Evolutionary conservation across 2,329 filamentous ascomycete genomes (phyloP), one percentile per base, ranked within the genome.

Genomic region (Drechslerella stenobrocha): DNA sequence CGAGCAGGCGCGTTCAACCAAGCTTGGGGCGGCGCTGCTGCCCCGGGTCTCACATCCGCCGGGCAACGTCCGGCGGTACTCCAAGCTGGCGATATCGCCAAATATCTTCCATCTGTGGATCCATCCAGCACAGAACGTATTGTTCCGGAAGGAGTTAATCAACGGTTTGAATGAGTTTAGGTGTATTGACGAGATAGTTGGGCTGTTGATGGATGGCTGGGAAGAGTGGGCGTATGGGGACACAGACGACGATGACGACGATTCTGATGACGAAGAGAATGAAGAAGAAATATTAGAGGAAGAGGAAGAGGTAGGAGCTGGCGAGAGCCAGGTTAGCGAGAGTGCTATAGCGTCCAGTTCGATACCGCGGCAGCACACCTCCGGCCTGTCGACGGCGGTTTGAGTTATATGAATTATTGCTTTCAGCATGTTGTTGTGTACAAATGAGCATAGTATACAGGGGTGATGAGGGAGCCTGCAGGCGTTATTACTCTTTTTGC

Each of bases 91-190:
- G 22, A 67, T 67, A 45, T 67, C 63, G 18, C 63, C 63, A 6
- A 67, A 67, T 20, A 67, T 67, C 11, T 67, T 67, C 30, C 63
- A 67, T 44, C n/a, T 67, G 11, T 67, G 63, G 63, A 67, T 67
- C 15, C 63, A 67, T 24, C 63, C 63, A 0, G 55, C 63, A 28
- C 63, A 67, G 40, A 67, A 67, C 32, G 55, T 67, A 11, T 46
- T 67, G 55, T 67, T 56, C 22, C 45, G 63, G 55, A 67, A 56
- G 13, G 55, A 67, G 5, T 28, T 67, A 23, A 67, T 67, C 32
- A 45, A 55, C n/a, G 63, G 63, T 2, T 23, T 67, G 28, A 67
- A 67, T 24, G 48, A 67, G 18, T 67, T 67, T 23, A 50, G 55
- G 30, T 67, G 63, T 46, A 60, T 67, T 23, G 63, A 67, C 34